These are phyloP conservation scores for Polyplosphaeria fusca DNA, from an alignment of 495 filamentous ascomycete species.

Conservation along the genomic window DNA sequence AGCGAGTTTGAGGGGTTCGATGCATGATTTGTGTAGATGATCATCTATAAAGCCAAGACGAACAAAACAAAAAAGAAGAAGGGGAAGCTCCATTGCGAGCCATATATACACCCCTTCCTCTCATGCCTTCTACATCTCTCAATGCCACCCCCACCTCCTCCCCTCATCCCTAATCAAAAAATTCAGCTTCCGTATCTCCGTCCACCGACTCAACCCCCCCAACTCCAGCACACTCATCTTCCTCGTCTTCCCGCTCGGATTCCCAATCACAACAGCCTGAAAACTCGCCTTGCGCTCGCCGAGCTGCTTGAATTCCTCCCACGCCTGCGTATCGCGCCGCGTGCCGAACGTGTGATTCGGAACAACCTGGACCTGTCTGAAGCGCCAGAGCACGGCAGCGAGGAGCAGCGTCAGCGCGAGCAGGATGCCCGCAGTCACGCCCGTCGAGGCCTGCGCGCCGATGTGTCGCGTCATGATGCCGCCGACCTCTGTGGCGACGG, in stretches of 20 bases:
- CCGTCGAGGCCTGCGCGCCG: conserved; percentile 63
- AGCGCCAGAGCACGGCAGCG: conserved; percentile 56
- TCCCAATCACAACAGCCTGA: conserved; percentile 65
- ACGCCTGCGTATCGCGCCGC: conserved; percentile 40
- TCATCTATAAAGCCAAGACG: no score
- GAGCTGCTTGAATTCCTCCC: conserved; percentile 33
- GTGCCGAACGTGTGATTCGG: conserved; percentile 49
- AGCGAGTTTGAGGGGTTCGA: conserved; percentile 65
- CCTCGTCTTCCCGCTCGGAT: conserved; percentile 61
- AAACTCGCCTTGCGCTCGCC: conserved; percentile 55
- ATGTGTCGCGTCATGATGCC: conserved; percentile 58
- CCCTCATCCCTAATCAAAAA: conserved; percentile 45
- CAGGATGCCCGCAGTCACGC: conserved; percentile 59
- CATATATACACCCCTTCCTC: no score
- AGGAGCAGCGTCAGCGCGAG: conserved; percentile 61
- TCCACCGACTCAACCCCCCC: conserved; percentile 62
- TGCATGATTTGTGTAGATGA: no score
- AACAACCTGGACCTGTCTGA: conserved; percentile 63
- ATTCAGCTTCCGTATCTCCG: conserved; percentile 67
- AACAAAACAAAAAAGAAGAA: no score
- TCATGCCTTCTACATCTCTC: no score
- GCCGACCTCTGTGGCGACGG: conserved; percentile 60
- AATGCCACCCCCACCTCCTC: conserved; percentile 6
- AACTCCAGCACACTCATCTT: conserved; percentile 66
- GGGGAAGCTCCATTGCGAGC: no score